Evolutionary conservation across 805 yeast species (phyloP), one percentile per base, ranked within the genome.

Genomic region (Millerago galiae): DNA sequence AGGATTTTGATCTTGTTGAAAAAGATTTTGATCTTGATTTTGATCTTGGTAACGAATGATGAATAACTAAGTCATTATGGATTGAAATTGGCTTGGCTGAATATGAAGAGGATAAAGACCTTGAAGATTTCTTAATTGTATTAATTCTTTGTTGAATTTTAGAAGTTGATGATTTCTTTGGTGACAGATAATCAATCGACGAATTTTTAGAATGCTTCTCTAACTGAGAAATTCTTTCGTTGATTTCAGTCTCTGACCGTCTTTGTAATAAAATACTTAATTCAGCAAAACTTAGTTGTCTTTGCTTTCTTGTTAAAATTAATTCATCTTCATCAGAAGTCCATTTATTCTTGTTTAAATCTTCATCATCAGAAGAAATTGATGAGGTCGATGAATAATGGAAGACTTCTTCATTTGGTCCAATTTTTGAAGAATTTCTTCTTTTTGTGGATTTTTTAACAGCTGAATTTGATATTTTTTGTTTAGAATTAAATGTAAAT

Each of bases 201-300:
- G 30, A 21, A 16, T 28, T 13, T 27, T 45, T 41, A 4, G 48
- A 38, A 40, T 38, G 36, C 8, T 36, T 34, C 15, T 66, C 70
- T 32, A 79, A 56, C 39, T 69, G 62, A 38, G 69, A 75, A 17
- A 83, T 74, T 47, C 93, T 69, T 31, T 72, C 61, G 68, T 75
- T 70, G 34, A 88, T 88, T 51, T 86, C 93, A n/a, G 69, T 69
- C 56, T 83, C 89, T 0, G 93, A 71, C 49, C 87, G 74, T 44
- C 72, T 74, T 13, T 93, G 91, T 34, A 88, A 66, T 40, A 88
- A 62, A 28, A 87, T 80, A 13, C 83, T 72, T 31, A 88, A 65
- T 61, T 88, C 96, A 14, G 81, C 83, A 53, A 83, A 71, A 28
- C 83, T 74, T 33, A 88, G 63, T 42, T 81, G 82, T 49, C 79